A percentile compares a stretch with the other conserved stretches of the same genome.
These are phyloP conservation scores for Candida schatavii DNA, from an alignment of 805 yeast species.

Conservation along the genomic window DNA sequence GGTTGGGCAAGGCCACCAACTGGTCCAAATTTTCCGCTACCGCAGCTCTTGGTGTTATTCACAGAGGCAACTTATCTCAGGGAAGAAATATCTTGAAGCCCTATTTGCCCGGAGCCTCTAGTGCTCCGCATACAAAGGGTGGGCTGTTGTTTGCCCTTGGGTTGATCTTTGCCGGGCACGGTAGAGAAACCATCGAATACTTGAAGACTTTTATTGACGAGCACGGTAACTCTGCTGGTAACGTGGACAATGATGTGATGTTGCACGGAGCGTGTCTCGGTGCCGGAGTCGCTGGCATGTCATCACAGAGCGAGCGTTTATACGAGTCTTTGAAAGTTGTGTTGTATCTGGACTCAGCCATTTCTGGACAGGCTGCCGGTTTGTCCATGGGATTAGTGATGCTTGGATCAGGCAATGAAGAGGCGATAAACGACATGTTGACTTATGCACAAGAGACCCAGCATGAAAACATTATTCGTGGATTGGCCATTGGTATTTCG, in stretches of 20 bases:
- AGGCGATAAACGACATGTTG: slow-evolving; percentile 74
- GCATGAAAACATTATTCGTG: slow-evolving; percentile 92
- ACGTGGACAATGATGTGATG: slow-evolving; percentile 72
- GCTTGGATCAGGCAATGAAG: slow-evolving; percentile 83
- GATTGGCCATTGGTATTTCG: slow-evolving; percentile 88
- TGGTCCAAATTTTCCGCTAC: slow-evolving; percentile 99
- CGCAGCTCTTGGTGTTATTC: slow-evolving; percentile 96
- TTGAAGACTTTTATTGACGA: slow-evolving; percentile 70
- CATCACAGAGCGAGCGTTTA: slow-evolving; percentile 66
- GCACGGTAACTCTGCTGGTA: slow-evolving; percentile 61
- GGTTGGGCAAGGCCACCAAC: slow-evolving; percentile 96
- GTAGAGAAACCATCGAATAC: slow-evolving; percentile 79
- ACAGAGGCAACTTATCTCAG: slow-evolving; percentile 88
- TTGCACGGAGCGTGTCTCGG: slow-evolving; percentile 96
- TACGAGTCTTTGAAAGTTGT: slow-evolving; percentile 83
- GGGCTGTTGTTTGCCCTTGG: slow-evolving; percentile 94
- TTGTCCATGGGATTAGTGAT: slow-evolving; percentile 92
- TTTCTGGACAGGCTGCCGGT: slow-evolving; percentile 96
- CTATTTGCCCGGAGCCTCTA: slow-evolving; percentile 78
- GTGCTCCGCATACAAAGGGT: slow-evolving; percentile 89
- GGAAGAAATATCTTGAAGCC: slow-evolving; percentile 87
- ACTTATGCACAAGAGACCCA: slow-evolving; percentile 92
- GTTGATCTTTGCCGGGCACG: slow-evolving; percentile 93
- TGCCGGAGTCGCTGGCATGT: slow-evolving; percentile 96
- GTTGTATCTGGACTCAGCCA: slow-evolving; percentile 84